Evolutionary conservation across 2,329 filamentous ascomycete species (phyloP), one percentile per base, ranked within the genome.

Genomic region (Fusarium globosum): DNA sequence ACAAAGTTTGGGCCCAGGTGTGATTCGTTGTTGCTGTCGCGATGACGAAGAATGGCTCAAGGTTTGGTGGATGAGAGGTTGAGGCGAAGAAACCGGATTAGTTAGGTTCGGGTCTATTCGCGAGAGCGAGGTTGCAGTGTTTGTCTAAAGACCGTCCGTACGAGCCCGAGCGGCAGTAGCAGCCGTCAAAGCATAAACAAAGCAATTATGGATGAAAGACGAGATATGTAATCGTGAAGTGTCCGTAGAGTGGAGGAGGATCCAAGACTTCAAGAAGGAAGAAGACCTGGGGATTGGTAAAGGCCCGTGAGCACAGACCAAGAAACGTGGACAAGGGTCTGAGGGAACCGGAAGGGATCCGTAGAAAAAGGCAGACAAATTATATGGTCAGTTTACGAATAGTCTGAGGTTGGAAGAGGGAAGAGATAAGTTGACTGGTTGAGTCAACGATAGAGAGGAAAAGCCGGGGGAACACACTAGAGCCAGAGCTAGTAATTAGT

Each of bases 251-350:
- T 45, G 70, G 70, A 70, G 65, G 69, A 70, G 57, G 71, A 61
- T 56, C 55, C 49, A 51, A 63, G 66, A 61, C 70, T 48, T 67
- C 41, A 65, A 60, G 52, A 55, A 66, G 42, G 52, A 51, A 58
- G 71, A 68, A 36, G 65, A 67, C 65, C 71, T 74, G 71, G 67
- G 71, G 71, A 74, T 67, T 73, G 71, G 68, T 52, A 62, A 51
- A 70, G 71, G 69, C 62, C 67, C 68, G 67, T 65, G 71, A 71
- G 71, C 56, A 65, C 68, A 60, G 71, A 65, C 62, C 51, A 52
- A 55, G 51, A 41, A 69, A 52, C 60, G 61, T 68, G 67, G 68
- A 41, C 68, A 65, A 71, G 71, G 69, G 66, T 58, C 51, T 49
- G 35, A 57, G 35, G 48, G 48, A 57, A 18, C 65, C 49, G 57